These are phyloP conservation scores for Taphrina flavorubra DNA, from an alignment of 1,139 yeast genomes.

Conservation along the genomic window DNA sequence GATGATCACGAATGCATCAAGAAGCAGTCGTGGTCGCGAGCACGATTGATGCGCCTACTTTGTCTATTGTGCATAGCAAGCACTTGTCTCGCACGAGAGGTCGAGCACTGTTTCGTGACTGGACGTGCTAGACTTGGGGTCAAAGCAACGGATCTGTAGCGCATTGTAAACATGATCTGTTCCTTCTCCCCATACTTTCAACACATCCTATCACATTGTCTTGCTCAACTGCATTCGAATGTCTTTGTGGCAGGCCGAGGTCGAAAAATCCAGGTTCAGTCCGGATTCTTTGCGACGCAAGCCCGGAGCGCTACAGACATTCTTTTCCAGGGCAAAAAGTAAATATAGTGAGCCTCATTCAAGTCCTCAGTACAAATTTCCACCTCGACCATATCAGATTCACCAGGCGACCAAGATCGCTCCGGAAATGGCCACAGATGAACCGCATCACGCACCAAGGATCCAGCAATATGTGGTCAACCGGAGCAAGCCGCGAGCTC, in stretches of 20 bases:
- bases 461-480: neutral
- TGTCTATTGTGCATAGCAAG: no score
- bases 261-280: slow-evolving; percentile 24
- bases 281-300: slow-evolving; percentile 16
- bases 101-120: slow-evolving; percentile 1
- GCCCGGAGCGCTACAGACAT: neutral
- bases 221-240: neutral
- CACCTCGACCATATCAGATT: neutral
- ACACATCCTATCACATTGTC: neutral
- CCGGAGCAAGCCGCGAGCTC: neutral
- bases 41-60: no score
- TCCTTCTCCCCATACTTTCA: neutral
- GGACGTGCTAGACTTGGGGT: neutral
- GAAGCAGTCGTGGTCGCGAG: no score
- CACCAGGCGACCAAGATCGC: neutral
- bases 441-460: neutral
- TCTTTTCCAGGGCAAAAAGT: slow-evolving; percentile 13
- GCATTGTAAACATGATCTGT: neutral
- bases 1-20: no score
- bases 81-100: slow-evolving; percentile 6
- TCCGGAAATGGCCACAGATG: neutral
- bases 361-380: slow-evolving; percentile 3
- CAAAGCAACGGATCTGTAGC: no score
- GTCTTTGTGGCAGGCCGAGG: slow-evolving; percentile 31
- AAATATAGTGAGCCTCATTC: slow-evolving; percentile 10